Evolutionary conservation across 192 early-diverging fungal genomes (phyloP).

Genomic region (Coemansia sp.): DNA sequence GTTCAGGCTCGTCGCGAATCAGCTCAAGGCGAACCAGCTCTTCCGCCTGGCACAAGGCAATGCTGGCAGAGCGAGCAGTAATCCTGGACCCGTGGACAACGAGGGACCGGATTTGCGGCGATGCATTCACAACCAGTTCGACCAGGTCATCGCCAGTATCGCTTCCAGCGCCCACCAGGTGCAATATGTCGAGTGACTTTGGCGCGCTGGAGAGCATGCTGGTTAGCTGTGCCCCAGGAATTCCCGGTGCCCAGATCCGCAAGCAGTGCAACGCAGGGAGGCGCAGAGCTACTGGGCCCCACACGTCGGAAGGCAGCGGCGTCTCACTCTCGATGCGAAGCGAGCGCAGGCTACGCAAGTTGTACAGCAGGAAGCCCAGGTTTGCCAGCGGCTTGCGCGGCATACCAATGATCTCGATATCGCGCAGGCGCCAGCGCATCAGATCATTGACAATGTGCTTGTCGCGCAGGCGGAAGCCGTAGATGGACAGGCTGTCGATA

Average conservation of each 20-base stretch:
- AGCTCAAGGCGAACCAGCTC: constrained; percentile 28
- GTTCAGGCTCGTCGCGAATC: constrained; percentile 17
- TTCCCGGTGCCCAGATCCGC: constrained; percentile 36
- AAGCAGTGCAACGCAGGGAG: constrained; percentile 18
- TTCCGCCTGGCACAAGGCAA: constrained; percentile 1
- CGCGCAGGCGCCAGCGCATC: constrained; percentile 44
- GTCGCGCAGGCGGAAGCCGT: constrained; percentile 41
- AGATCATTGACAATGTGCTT: constrained; percentile 36
- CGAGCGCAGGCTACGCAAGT: constrained; percentile 20
- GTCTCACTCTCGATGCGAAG: constrained; percentile 39
- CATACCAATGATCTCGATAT: constrained; percentile 38
- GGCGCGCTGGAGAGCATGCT: constrained; percentile 5
- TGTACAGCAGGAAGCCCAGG: constrained; percentile 26
- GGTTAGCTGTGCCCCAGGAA: constrained; percentile 15
- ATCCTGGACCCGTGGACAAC: constrained; percentile 28
- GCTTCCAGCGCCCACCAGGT: constrained; percentile 21
- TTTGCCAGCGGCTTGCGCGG: constrained; percentile 37
- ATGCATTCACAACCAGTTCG: constrained; percentile 3
- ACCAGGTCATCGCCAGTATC: constrained; percentile 25
- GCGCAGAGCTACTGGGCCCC: constrained; percentile 29
- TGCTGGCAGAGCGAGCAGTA: constrained; percentile 10
- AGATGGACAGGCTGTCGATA: constrained; percentile 35
- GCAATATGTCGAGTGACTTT: constrained; percentile 14
- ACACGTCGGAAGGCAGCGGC: constrained; percentile 25
- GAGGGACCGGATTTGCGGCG: constrained; percentile 26